phyloP scores from a whole-genome alignment of 1,284 basidiomycete genomes.

The Coriolopsis trogii region DNA sequence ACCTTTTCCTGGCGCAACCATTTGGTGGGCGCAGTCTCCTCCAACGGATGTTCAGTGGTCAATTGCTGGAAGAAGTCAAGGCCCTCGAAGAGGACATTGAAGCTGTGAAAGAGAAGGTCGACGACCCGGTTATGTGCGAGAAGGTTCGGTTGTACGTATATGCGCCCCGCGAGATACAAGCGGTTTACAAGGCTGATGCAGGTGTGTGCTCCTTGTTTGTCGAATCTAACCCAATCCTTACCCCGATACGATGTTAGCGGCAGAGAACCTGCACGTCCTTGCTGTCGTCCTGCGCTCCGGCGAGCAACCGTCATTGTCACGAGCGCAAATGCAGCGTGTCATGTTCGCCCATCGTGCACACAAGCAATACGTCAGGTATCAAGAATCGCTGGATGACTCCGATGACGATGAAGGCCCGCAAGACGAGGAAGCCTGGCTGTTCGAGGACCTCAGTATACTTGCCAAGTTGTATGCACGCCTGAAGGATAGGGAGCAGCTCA shows the following conservation, averaged over 20 bases:
- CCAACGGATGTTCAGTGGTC: slow-evolving; percentile 95
- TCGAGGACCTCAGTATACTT: slow-evolving; percentile 86
- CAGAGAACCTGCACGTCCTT: slow-evolving; percentile 81
- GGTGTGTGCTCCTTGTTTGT: slow-evolving; percentile 43
- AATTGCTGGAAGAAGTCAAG: slow-evolving; percentile 87
- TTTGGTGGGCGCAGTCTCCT: slow-evolving; percentile 93
- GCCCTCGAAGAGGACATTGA: slow-evolving; percentile 85
- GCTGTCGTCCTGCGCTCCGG: slow-evolving; percentile 83
- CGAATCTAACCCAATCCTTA: not conserved
- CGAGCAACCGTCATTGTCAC: slow-evolving; percentile 74
- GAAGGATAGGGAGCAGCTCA: slow-evolving; percentile 90
- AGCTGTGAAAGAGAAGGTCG: slow-evolving; percentile 85
- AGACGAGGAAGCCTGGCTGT: slow-evolving; percentile 93
- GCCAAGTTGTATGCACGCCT: slow-evolving; percentile 79
- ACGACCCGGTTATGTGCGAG: slow-evolving; percentile 85
- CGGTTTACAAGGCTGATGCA: slow-evolving; percentile 79
- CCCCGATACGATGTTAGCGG: slow-evolving; percentile 40
- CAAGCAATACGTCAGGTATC: slow-evolving; percentile 66
- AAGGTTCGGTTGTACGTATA: slow-evolving; percentile 89
- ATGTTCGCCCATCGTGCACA: slow-evolving; percentile 80
- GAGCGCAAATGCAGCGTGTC: slow-evolving; percentile 79
- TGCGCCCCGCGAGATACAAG: slow-evolving; percentile 87
- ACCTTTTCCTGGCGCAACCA: slow-evolving; percentile 97
- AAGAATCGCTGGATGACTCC: slow-evolving; percentile 72
- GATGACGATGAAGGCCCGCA: slow-evolving; percentile 92